These are phyloP conservation scores for Tetrahymena borealis DNA, from an alignment of 73 alveolate genomes.

Conservation along the genomic window DNA sequence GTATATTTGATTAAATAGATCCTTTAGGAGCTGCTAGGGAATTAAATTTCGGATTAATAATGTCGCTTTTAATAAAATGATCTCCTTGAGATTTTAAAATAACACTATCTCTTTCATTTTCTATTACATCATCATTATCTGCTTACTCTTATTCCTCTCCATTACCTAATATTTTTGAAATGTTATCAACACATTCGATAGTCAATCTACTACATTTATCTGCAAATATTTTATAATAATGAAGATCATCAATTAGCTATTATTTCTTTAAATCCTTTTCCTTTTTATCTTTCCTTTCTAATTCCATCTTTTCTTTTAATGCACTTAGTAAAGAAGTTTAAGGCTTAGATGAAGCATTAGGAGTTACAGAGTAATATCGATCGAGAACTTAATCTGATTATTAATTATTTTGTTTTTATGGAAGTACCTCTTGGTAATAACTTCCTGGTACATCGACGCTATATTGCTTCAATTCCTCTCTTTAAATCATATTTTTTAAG, in stretches of 20 bases:
- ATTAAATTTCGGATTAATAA: no score
- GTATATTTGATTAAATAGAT: no score
- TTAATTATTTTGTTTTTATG: background rate
- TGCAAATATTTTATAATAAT: background rate
- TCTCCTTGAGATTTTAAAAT: no score
- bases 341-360: background rate
- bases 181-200: background rate
- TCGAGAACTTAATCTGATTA: background rate
- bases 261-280: background rate
- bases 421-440: background rate
- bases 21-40: no score
- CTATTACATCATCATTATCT: background rate
- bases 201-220: background rate
- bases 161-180: background rate
- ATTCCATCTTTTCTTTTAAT: background rate
- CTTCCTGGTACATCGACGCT: background rate
- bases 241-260: background rate
- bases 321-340: background rate
- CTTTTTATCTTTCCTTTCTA: background rate
- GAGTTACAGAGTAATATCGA: background rate
- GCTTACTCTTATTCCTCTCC: background rate
- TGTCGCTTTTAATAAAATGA: no score
- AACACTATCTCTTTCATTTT: background rate
- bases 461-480: background rate
- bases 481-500: background rate